Percentiles rank a stretch among this genome's conserved stretches.
phyloP scores from a whole-genome alignment of 2,329 filamentous ascomycete species.

The Penicillium verrucosum region DNA sequence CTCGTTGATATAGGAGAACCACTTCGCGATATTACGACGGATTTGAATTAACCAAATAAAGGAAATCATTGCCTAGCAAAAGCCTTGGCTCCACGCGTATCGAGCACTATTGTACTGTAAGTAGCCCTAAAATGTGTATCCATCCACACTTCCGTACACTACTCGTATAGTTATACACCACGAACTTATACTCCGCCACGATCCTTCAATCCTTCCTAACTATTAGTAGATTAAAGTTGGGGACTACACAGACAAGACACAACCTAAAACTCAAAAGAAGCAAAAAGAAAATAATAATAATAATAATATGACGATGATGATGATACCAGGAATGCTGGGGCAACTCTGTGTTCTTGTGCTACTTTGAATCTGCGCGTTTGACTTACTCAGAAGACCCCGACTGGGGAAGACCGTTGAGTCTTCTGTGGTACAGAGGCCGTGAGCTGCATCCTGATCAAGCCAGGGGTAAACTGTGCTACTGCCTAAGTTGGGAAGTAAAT shows the following conservation, averaged over 20 bases:
- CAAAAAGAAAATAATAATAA: not conserved
- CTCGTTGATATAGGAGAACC: not conserved
- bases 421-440: slow-evolving; percentile 3
- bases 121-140: slow-evolving; percentile 6
- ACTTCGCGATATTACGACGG: not conserved
- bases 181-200: not conserved
- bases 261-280: slow-evolving; percentile 14
- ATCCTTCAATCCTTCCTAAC: not conserved
- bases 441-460: slow-evolving; percentile 11
- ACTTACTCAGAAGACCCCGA: slow-evolving; percentile 2
- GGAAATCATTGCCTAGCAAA: not conserved
- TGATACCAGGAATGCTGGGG: not conserved
- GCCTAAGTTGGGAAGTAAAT: not conserved
- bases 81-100: not conserved
- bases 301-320: not conserved
- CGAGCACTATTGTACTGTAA: slow-evolving; percentile 23
- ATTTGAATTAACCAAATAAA: not conserved
- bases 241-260: slow-evolving; percentile 1
- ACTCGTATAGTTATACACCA: not conserved
- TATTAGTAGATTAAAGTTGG: not conserved
- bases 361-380: slow-evolving; percentile 3
- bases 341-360: slow-evolving; percentile 2
- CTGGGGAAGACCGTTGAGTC: not conserved
- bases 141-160: not conserved
- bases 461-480: slow-evolving; percentile 7